Conservation (phyloP, 129 eudicot genomes). For the Helianthus annuus region HanXRQr2.0-SUNRISE NC_035448.2:166371317-166371816, state of each 20-base stretch:
- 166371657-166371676: not conserved
- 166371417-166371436: conserved; percentile 3
- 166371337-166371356: not conserved
- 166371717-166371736: not conserved
- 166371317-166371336: not conserved
- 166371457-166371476: conserved; percentile 4
- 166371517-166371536: conserved; percentile 2
- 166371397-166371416: conserved; percentile 5
- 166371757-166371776: not conserved
- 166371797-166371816: not conserved
- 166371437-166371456: conserved; percentile 10
- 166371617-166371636: not conserved
- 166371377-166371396: conserved; percentile 9
- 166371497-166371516: conserved; percentile 17
- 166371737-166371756: not conserved
- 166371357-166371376: not conserved
- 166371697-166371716: not conserved
- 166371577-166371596: not conserved
- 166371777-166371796: conserved; percentile 14
- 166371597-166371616: not conserved
- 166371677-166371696: not conserved
- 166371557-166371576: conserved; percentile 3
- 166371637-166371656: not conserved
- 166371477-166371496: conserved; percentile 14
- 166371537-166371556: conserved; percentile 14